These are phyloP conservation scores for Sophora flavescens DNA, from an alignment of 306 rosid species.

Conservation along the genomic window DNA sequence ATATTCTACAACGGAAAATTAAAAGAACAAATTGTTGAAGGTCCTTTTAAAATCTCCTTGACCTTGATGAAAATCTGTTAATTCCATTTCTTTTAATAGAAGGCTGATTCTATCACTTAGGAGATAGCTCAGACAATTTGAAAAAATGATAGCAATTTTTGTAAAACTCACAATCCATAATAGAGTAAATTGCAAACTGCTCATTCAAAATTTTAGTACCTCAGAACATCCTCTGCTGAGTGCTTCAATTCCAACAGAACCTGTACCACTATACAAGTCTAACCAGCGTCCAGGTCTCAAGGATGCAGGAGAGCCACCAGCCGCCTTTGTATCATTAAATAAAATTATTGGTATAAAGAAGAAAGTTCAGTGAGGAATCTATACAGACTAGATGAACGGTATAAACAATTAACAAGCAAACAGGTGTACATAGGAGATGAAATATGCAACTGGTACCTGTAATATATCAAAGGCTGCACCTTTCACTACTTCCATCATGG, in stretches of 20 bases:
- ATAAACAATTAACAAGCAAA: constrained; percentile 15
- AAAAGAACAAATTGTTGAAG: constrained; percentile 15
- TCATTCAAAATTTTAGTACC: constrained; percentile 60
- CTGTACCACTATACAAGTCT: constrained; percentile 97
- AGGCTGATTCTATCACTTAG: constrained; percentile 26
- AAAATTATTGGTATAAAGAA: constrained; percentile 40
- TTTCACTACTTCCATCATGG: constrained; percentile 99
- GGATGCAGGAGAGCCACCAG: constrained; percentile 91
- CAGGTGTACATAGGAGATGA: constrained; percentile 4
- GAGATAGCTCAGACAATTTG: constrained; percentile 14
- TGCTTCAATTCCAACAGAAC: constrained; percentile 99
- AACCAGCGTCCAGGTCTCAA: constrained; percentile 97
- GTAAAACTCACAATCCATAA: constrained; percentile 19
- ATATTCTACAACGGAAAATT: neutral
- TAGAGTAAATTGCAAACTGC: constrained; percentile 29
- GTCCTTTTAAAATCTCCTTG: constrained; percentile 18
- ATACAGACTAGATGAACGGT: constrained; percentile 23
- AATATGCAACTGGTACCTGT: constrained; percentile 62
- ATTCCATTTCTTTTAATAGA: constrained; percentile 4
- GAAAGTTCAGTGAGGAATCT: constrained; percentile 1
- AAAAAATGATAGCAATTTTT: constrained; percentile 15
- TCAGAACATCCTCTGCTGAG: constrained; percentile 92
- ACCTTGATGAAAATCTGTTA: constrained; percentile 20
- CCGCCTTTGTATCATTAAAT: constrained; percentile 65
- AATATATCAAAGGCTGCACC: constrained; percentile 94